Conservation (phyloP, 495 filamentous ascomycete species). For the Pseudoneurospora amorphoporcata region DNA sequence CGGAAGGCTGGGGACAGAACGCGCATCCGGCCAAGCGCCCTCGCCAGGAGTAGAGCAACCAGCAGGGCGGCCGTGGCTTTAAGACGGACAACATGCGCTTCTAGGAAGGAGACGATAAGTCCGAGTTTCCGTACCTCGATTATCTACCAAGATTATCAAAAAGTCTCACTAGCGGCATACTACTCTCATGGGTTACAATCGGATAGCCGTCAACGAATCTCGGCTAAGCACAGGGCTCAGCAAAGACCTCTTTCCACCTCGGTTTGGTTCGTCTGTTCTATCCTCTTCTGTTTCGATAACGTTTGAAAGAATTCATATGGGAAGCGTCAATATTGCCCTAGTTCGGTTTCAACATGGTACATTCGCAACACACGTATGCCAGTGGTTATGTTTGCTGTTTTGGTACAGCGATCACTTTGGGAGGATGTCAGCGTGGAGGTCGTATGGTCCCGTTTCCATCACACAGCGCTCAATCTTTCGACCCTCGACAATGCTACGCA, state of each 20-base stretch:
- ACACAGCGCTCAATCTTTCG: background rate
- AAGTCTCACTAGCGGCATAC: background rate
- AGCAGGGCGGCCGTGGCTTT: background rate
- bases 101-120: background rate
- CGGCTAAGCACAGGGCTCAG: background rate
- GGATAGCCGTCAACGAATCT: background rate
- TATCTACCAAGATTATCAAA: background rate
- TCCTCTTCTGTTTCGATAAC: background rate
- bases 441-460: background rate
- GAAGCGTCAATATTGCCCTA: background rate
- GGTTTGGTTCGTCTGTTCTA: background rate
- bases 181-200: background rate
- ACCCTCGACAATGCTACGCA: background rate
- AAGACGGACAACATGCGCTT: background rate
- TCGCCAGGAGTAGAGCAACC: conserved; percentile 32
- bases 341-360: background rate
- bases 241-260: background rate
- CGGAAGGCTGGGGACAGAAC: conserved; percentile 54
- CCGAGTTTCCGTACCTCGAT: background rate
- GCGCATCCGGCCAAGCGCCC: conserved; percentile 77
- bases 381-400: background rate
- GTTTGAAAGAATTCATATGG: background rate
- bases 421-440: background rate
- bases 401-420: background rate
- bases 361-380: background rate